A percentile compares a stretch with the other conserved stretches of the same genome.
These are phyloP conservation scores for Chalciporus piperatus DNA, from an alignment of 768 basidiomycete species.

Conservation along the genomic window DNA sequence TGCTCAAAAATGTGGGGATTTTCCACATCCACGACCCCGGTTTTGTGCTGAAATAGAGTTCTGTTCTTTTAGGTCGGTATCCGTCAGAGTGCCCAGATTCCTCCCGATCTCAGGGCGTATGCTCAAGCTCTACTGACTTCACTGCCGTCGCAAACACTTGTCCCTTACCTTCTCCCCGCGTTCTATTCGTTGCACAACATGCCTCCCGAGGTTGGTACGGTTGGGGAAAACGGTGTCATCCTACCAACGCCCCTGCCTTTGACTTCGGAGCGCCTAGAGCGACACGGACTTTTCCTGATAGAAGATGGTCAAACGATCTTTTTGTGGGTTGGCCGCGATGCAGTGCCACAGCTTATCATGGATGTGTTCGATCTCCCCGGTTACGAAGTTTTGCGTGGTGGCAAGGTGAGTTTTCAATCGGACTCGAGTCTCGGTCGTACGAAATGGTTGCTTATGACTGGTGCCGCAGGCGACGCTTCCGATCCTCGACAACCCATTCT, in stretches of 20 bases:
- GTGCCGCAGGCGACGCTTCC: conserved; percentile 76
- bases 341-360: conserved; percentile 90
- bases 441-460: neutral
- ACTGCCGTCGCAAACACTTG: conserved; percentile 83
- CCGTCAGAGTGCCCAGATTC: conserved; percentile 94
- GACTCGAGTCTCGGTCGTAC: neutral
- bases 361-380: conserved; percentile 91
- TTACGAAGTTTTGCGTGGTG: conserved; percentile 87
- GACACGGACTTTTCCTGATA: conserved; percentile 94
- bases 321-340: conserved; percentile 97
- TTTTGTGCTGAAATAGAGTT: too few species aligned
- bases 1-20: conserved; percentile 81
- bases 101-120: conserved; percentile 93
- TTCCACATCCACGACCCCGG: too few species aligned
- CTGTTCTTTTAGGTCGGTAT: conserved; percentile 68
- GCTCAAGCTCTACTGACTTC: conserved; percentile 91
- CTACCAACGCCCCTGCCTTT: conserved; percentile 86
- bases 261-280: conserved; percentile 91
- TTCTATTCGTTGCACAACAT: conserved; percentile 98
- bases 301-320: conserved; percentile 98
- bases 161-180: conserved; percentile 92
- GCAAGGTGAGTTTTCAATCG: conserved; percentile 62
- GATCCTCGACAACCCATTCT: conserved; percentile 88
- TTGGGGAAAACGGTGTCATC: conserved; percentile 85
- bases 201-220: conserved; percentile 89